Percentiles rank a stretch among this genome's conserved stretches.
Conservation (phyloP, 2,329 filamentous ascomycete species). For the Neonectria punicea region DNA sequence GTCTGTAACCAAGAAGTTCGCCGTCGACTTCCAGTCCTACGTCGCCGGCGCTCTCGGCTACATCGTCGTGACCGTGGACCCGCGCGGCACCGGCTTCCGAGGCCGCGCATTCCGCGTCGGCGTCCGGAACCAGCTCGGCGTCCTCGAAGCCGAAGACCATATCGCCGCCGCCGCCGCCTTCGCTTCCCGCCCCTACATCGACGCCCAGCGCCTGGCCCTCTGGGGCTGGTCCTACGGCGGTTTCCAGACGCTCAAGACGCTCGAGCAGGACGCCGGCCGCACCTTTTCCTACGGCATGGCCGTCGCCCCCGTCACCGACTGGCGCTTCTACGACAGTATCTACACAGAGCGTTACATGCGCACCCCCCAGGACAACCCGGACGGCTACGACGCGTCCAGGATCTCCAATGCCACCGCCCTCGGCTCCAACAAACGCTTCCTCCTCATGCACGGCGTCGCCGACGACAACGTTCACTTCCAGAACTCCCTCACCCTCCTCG, state of each 20-base stretch:
- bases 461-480: constrained; percentile 99
- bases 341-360: constrained; percentile 99
- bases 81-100: constrained; percentile 89
- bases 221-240: constrained; percentile 99
- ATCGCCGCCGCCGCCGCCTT: constrained; percentile 90
- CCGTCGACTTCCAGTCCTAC: constrained; percentile 90
- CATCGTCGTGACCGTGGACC: constrained; percentile 93
- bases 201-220: constrained; percentile 84
- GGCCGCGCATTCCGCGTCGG: constrained; percentile 86
- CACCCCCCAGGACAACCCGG: constrained; percentile 82
- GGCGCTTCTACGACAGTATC: constrained; percentile 93
- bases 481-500: constrained; percentile 87
- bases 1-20: constrained; percentile 81
- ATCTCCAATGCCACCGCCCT: constrained; percentile 81
- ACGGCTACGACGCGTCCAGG: constrained; percentile 79
- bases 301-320: constrained; percentile 98
- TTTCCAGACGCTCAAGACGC: constrained; percentile 93
- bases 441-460: constrained; percentile 95
- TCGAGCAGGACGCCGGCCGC: constrained; percentile 87
- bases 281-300: constrained; percentile 98
- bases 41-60: constrained; percentile 88
- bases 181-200: constrained; percentile 84
- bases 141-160: constrained; percentile 88
- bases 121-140: constrained; percentile 84
- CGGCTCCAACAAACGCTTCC: constrained; percentile 81